These are phyloP conservation scores for Colletotrichum liriopes DNA, from an alignment of 2,329 filamentous ascomycete genomes.

Conservation along the genomic window DNA sequence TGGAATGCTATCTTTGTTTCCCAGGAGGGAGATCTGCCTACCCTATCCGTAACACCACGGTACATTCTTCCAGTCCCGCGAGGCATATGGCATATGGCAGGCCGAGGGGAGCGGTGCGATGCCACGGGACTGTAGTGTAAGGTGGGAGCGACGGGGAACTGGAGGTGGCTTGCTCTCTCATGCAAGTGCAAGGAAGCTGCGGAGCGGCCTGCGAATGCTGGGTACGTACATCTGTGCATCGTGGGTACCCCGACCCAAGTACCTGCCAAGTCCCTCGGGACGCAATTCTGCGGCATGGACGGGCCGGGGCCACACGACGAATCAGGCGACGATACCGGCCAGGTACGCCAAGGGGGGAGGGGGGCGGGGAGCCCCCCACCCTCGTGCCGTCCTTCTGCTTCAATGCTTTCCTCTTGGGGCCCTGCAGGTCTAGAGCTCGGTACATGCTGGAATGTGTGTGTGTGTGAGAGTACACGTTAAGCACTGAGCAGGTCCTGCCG, in stretches of 20 bases:
- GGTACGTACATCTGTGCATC: neutral
- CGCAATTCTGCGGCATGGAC: slow-evolving; percentile 23
- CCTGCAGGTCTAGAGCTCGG: neutral
- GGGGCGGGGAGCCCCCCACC: neutral
- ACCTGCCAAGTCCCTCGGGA: slow-evolving; percentile 27
- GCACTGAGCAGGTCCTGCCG: slow-evolving; percentile 3
- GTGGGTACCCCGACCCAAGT: neutral
- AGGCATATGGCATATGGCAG: neutral
- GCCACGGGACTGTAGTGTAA: neutral
- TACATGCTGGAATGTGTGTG: neutral
- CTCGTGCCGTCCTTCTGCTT: neutral
- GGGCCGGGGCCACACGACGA: slow-evolving; percentile 3
- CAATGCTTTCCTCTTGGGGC: neutral
- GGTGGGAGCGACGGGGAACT: slow-evolving; percentile 24
- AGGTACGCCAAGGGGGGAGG: slow-evolving; percentile 2
- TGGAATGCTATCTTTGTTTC: neutral
- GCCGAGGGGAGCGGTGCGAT: neutral
- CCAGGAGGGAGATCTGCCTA: neutral
- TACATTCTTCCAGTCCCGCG: neutral
- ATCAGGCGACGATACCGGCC: slow-evolving; percentile 13
- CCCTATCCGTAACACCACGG: neutral
- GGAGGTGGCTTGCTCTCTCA: slow-evolving; percentile 33
- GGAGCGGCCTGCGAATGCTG: slow-evolving; percentile 9
- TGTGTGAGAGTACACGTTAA: neutral
- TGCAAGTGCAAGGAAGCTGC: slow-evolving; percentile 34